Evolutionary conservation across 441 rosid species (phyloP).

Genomic region (Euphorbia corollata): DNA sequence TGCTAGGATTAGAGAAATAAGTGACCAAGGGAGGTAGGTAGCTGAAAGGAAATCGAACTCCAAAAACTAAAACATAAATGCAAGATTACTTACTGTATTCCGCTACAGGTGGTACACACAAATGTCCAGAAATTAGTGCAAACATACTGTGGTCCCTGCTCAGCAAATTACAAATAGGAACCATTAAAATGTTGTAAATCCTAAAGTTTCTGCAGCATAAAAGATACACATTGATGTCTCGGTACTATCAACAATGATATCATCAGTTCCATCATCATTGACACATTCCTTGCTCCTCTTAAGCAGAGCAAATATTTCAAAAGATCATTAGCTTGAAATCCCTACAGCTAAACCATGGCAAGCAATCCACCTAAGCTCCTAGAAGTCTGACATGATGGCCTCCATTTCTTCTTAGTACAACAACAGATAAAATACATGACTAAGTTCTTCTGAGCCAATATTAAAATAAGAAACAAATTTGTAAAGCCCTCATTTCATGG

Average conservation of each 20-base stretch:
- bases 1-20: conserved; percentile 7
- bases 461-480: neutral
- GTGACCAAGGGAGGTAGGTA: conserved; percentile 8
- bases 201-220: conserved; percentile 11
- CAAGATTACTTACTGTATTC: conserved; percentile 95
- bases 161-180: conserved; percentile 23
- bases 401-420: neutral
- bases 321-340: neutral
- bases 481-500: neutral
- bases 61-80: no score
- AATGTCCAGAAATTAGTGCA: conserved; percentile 95
- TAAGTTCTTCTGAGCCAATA: neutral
- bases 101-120: conserved; percentile 92
- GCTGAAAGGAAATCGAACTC: conserved; percentile 8
- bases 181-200: conserved; percentile 4
- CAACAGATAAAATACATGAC: neutral
- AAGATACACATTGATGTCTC: conserved; percentile 13
- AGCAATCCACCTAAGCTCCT: neutral
- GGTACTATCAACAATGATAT: conserved; percentile 5
- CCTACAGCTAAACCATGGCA: neutral
- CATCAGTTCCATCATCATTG: conserved; percentile 20
- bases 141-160: conserved; percentile 97
- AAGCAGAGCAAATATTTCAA: neutral
- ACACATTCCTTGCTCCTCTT: conserved; percentile 22
- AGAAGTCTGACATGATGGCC: neutral